Evolutionary conservation across 371 early-diverging fungal species (phyloP).

Genomic region (Enteropsectra breve): DNA sequence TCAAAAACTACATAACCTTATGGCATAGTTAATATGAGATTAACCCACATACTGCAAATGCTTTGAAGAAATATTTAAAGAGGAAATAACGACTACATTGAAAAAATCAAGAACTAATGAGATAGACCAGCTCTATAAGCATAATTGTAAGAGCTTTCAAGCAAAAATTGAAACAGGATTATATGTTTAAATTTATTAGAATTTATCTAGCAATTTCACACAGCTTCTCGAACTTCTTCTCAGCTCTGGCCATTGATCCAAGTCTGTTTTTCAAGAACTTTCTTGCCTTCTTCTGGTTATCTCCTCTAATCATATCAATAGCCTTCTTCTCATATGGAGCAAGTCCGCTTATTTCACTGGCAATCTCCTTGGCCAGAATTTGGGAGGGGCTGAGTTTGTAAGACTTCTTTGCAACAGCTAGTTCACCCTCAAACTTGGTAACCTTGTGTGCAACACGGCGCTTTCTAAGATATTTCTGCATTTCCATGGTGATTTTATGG

Average conservation of each 20-base stretch:
- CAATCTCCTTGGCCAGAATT: conserved; percentile 52
- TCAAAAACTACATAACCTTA: too few species aligned
- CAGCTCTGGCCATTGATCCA: conserved; percentile 53
- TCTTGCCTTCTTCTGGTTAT: conserved; percentile 56
- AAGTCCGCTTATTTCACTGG: conserved; percentile 57
- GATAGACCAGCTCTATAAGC: too few species aligned
- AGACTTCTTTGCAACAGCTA: conserved; percentile 15
- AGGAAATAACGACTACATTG: too few species aligned
- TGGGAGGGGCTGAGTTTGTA: conserved; percentile 17
- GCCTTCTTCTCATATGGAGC: conserved; percentile 61
- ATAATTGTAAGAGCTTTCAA: too few species aligned
- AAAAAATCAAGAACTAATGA: too few species aligned
- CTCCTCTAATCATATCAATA: conserved; percentile 54
- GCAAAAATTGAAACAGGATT: too few species aligned
- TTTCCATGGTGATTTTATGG: too few species aligned
- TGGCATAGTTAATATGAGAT: too few species aligned
- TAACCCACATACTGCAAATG: too few species aligned
- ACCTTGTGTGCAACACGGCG: conserved; percentile 29
- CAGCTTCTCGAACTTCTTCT: conserved; percentile 49
- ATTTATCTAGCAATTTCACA: conserved; percentile 34
- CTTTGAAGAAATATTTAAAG: too few species aligned
- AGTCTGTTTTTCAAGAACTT: conserved; percentile 59
- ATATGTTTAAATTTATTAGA: too few species aligned
- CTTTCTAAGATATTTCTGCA: conserved; percentile 28
- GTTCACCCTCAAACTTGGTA: conserved; percentile 10